Evolutionary conservation across 805 yeast species (phyloP), one percentile per base, ranked within the genome.

Genomic region (Barnettozyma sp.): DNA sequence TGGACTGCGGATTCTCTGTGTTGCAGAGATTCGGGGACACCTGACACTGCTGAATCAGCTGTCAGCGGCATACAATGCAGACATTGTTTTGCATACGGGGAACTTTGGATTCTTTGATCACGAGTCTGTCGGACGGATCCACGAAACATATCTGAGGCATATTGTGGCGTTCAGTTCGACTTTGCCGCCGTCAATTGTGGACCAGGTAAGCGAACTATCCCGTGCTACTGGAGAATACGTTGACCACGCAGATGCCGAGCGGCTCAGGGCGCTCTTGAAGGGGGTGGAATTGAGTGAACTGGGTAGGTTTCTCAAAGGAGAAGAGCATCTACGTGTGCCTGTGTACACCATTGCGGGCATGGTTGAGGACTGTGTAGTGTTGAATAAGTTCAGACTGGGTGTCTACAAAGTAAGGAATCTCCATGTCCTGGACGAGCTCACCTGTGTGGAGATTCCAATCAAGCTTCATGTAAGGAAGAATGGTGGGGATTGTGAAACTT

Each of bases 261-360:
- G 43, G 42, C 58, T 53, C 57, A 60, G 54, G 58, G 56, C 30
- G 45, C 53, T 47, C 15, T 50, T 66, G 37, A 44, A 53, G 14
- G 54, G 60, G 18, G 60, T 60, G 28, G 54, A 56, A 26, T 61
- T 78, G 12, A 71, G 79, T 16, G 82, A 78, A 45, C 56, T 78
- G 30, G 62, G 70, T 28, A 55, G 60, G 32, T 75, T 70, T 37
- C 46, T 77, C 7, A 47, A 50, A 37, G 82, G 71, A 8, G 59
- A 59, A 30, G 49, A 53, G 34, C 44, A 31, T 40, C 64, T 71
- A 46, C 57, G 57, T 26, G 72, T 69, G 3, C 92, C 94, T 0
- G 84, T 83, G 1, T 83, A 82, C 59, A 75, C 88, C 4, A 73
- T 79, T n/a, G 78, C 72, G 47, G 92, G 92, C 0, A 78, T 81